These are phyloP conservation scores for Botryosphaeria dothidea DNA, from an alignment of 2,329 filamentous ascomycete genomes.

Conservation along the genomic window DNA sequence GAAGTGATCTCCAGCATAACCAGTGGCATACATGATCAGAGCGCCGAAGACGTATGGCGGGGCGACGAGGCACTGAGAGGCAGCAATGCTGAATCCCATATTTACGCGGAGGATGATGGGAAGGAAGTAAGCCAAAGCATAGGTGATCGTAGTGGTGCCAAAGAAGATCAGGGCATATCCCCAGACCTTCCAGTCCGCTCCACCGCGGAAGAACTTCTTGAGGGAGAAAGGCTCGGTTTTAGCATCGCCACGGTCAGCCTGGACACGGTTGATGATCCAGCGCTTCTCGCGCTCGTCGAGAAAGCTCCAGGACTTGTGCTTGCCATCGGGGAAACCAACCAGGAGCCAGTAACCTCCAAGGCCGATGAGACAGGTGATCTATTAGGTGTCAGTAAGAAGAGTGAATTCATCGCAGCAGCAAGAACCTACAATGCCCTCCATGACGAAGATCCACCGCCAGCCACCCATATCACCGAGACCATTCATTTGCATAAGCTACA, in stretches of 20 bases:
- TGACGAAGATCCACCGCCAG: slow-evolving; percentile 51
- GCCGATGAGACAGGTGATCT: slow-evolving; percentile 43
- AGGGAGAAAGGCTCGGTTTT: slow-evolving; percentile 50
- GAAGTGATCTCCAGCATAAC: slow-evolving; percentile 68
- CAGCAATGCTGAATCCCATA: slow-evolving; percentile 65
- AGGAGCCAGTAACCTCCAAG: slow-evolving; percentile 44
- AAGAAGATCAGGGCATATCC: slow-evolving; percentile 56
- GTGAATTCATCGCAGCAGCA: neutral
- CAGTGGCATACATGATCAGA: slow-evolving; percentile 50
- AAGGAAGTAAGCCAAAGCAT: slow-evolving; percentile 77
- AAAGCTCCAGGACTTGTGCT: slow-evolving; percentile 45
- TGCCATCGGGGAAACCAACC: slow-evolving; percentile 49
- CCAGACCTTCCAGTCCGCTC: slow-evolving; percentile 56
- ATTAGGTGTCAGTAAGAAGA: neutral
- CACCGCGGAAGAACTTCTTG: slow-evolving; percentile 49
- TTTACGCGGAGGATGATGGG: slow-evolving; percentile 68
- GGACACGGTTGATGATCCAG: slow-evolving; percentile 53
- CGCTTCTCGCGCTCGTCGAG: slow-evolving; percentile 48
- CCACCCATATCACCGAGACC: slow-evolving; percentile 52
- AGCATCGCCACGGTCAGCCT: slow-evolving; percentile 56
- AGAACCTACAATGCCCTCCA: slow-evolving; percentile 34
- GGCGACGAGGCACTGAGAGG: slow-evolving; percentile 70
- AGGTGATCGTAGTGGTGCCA: slow-evolving; percentile 70
- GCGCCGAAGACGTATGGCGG: slow-evolving; percentile 39
- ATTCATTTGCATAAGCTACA: slow-evolving; percentile 60